Percentiles rank a stretch among this genome's conserved stretches.
These are phyloP conservation scores for Telfairia occidentalis DNA, from an alignment of 331 rosid species.

Conservation along the genomic window DNA sequence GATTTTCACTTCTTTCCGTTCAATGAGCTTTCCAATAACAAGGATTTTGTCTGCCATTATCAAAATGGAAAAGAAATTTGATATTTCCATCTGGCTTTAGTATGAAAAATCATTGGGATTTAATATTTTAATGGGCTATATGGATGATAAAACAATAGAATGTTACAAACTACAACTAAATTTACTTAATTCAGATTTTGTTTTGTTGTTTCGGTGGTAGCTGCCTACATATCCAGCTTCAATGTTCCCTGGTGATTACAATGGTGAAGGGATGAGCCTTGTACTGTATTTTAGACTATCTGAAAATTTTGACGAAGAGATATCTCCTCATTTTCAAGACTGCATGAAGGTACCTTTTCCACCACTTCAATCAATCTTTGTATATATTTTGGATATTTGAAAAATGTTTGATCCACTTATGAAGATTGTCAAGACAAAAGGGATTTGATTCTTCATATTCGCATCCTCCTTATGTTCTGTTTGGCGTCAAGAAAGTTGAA, in stretches of 20 bases:
- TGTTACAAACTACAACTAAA: neutral
- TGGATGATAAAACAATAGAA: neutral
- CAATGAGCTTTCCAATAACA: neutral
- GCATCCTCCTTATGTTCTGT: neutral
- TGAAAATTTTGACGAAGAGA: constrained; percentile 50
- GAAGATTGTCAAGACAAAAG: neutral
- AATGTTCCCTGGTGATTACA: constrained; percentile 57
- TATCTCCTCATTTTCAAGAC: constrained; percentile 42
- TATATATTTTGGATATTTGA: neutral
- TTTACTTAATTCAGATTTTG: neutral
- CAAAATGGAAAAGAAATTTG: neutral
- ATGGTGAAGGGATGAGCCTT: constrained; percentile 92
- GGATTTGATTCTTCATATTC: neutral
- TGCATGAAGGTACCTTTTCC: constrained; percentile 42
- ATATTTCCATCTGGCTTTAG: neutral
- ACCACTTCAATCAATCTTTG: neutral
- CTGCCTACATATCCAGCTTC: constrained; percentile 77
- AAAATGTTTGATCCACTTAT: neutral
- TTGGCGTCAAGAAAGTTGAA: too few relatives aligned
- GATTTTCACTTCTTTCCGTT: neutral
- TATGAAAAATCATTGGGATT: neutral
- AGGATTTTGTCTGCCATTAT: neutral
- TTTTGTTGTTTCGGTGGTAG: constrained; percentile 25
- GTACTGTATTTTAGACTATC: constrained; percentile 66
- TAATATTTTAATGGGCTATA: neutral